These are phyloP conservation scores for Wilcoxina mikolae DNA, from an alignment of 495 filamentous ascomycete species.

Conservation along the genomic window DNA sequence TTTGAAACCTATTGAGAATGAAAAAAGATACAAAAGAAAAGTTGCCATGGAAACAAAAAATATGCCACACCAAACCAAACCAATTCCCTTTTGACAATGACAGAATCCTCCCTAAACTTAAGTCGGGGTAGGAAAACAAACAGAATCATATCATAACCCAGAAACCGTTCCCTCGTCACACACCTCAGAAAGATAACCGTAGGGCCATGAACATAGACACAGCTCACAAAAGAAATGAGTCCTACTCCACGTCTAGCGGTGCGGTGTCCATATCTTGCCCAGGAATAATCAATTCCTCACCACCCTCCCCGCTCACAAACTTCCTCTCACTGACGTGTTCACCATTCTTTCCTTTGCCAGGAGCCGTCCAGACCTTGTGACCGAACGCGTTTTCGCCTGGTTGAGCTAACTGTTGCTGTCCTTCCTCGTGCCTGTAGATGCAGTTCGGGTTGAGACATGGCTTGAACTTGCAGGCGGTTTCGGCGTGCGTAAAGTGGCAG, in stretches of 20 bases:
- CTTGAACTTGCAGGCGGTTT: conserved; percentile 74
- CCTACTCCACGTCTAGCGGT: conserved; percentile 4
- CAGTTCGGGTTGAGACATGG: conserved; percentile 78
- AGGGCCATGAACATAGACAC: too few relatives aligned
- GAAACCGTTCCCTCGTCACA: too few relatives aligned
- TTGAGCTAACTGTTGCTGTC: conserved; percentile 49
- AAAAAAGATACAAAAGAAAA: not conserved
- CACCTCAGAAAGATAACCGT: too few relatives aligned
- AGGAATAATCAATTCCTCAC: not conserved
- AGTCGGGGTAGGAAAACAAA: too few relatives aligned
- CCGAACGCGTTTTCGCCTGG: conserved; percentile 39
- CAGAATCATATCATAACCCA: too few relatives aligned
- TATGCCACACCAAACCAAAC: too few relatives aligned
- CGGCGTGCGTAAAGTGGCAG: conserved; percentile 80
- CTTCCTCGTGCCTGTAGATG: conserved; percentile 80
- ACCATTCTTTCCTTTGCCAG: conserved; percentile 34
- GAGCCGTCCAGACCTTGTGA: conserved; percentile 81
- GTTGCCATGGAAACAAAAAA: too few relatives aligned
- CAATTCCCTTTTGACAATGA: too few relatives aligned
- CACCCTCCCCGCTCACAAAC: conserved; percentile 46
- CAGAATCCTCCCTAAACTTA: too few relatives aligned
- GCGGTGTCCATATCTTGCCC: not conserved
- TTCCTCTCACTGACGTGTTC: conserved; percentile 80
- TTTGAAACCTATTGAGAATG: too few relatives aligned
- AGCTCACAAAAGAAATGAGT: too few relatives aligned